Evolutionary conservation across 75 land plant species (phyloP), one percentile per base, ranked within the genome.

Genomic region (Ceratopteris richardii): DNA sequence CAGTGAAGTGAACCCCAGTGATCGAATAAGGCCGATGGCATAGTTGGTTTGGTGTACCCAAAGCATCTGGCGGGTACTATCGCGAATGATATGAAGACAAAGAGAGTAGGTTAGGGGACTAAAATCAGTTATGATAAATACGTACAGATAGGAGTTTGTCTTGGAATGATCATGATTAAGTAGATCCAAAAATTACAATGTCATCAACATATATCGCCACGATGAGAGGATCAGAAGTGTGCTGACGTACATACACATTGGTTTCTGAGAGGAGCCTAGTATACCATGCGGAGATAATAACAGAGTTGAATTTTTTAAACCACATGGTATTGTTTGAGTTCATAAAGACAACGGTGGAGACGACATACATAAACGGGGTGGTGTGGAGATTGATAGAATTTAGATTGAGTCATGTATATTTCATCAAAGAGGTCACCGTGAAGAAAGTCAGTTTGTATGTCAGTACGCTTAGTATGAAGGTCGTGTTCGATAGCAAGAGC

Each of bases 151-250:
- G 1, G 68, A 30, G 3, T 53, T 29, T 6, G 29, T 30, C 27
- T 68, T 68, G 9, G 44, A 36, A 1, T 62, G 44, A 29, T 57
- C 39, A 25, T 7, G 26, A 58, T 12, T 68, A 0, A 53, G 67
- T 56, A 58, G 55, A 57, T 13, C 19, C 40, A 21, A 64, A 59
- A 30, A n/a, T n/a, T 2, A 67, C 41, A n/a, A 65, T 60, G 33
- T 74, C 77, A 59, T 68, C 77, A 29, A 64, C 77, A 74, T 74
- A 74, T 12, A 67, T 20, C n/a, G 31, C 31, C n/a, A 56, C 24
- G 21, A 68, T 48, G 30, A 73, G 44, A 50, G 66, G 46, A n/a
- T n/a, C n/a, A 9, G 42, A 40, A 40, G 9, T 9, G 12, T 40
- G 42, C 12, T 40, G 42, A 40, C 42, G 42, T 9, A 14, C 14